Conservation (phyloP, 2,329 filamentous ascomycete species). For the Curvularia hawaiiensis region DNA sequence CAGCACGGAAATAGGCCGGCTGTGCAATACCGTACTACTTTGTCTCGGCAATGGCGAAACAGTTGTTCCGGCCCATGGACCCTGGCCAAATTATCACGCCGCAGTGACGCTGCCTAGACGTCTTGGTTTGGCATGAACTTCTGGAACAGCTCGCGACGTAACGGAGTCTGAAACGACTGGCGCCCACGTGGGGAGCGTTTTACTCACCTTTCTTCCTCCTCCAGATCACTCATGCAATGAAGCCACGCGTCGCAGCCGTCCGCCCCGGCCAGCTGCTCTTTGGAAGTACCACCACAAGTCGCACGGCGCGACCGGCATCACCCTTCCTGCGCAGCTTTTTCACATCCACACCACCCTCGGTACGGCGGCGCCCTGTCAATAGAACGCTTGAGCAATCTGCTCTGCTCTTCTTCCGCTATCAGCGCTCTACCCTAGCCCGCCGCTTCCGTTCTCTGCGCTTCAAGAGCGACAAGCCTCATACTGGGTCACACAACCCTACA, state of each 20-base stretch:
- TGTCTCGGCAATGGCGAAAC: not conserved
- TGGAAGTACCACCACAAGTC: slow-evolving; percentile 18
- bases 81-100: slow-evolving; percentile 8
- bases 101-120: slow-evolving; percentile 13
- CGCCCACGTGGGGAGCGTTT: slow-evolving; percentile 20
- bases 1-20: not conserved
- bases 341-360: slow-evolving; percentile 25
- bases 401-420: slow-evolving; percentile 23
- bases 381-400: slow-evolving; percentile 22
- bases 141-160: slow-evolving; percentile 18
- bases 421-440: slow-evolving; percentile 30
- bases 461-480: slow-evolving; percentile 40
- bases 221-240: slow-evolving; percentile 27
- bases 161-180: slow-evolving; percentile 12
- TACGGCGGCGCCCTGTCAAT: slow-evolving; percentile 14
- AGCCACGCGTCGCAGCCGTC: slow-evolving; percentile 30
- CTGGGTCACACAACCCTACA: slow-evolving; percentile 44
- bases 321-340: slow-evolving; percentile 36
- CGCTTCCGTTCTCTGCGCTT: slow-evolving; percentile 44
- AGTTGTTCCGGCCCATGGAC: slow-evolving; percentile 10
- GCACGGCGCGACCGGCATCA: slow-evolving; percentile 20
- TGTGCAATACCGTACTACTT: too few relatives aligned
- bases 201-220: slow-evolving; percentile 6
- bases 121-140: slow-evolving; percentile 9
- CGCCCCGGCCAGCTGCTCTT: slow-evolving; percentile 34